Conservation (phyloP, 768 basidiomycete species). For the Mycena olivaceomarginata region DNA sequence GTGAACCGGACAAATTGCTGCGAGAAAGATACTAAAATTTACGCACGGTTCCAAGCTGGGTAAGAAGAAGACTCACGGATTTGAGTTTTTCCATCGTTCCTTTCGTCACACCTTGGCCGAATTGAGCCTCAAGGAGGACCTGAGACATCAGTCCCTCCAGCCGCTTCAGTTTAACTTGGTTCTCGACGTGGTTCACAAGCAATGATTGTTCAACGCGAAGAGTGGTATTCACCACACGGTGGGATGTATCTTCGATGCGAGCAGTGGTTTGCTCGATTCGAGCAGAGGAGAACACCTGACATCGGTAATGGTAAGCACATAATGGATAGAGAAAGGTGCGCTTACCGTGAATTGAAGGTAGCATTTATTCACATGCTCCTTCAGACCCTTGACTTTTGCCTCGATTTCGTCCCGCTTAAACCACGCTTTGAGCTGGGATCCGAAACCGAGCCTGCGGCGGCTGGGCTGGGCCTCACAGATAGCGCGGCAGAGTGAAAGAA, state of each 20-base stretch:
- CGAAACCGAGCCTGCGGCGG: background rate
- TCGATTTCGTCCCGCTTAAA: conserved; percentile 39
- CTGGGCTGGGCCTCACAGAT: conserved; percentile 2
- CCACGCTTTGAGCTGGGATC: conserved; percentile 17
- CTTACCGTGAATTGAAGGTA: conserved; percentile 28
- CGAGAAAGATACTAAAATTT: no score
- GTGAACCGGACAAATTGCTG: conserved; percentile 64
- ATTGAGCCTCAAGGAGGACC: conserved; percentile 11
- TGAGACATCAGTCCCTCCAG: conserved; percentile 27
- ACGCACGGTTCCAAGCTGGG: no score
- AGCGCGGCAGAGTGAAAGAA: background rate
- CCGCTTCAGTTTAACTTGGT: conserved; percentile 11
- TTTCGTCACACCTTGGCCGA: conserved; percentile 17
- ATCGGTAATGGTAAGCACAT: background rate
- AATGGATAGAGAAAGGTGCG: background rate
- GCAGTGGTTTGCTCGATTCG: background rate
- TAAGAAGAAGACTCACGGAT: no score
- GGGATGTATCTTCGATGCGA: background rate
- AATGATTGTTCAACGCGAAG: conserved; percentile 23
- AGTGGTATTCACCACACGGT: background rate
- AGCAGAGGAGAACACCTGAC: background rate
- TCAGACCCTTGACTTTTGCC: conserved; percentile 12
- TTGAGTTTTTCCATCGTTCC: conserved; percentile 16
- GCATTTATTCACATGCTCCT: conserved; percentile 35
- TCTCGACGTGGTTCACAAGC: conserved; percentile 19